Conservation (phyloP, 2,329 filamentous ascomycete species). For the Capronia coronata region DNA sequence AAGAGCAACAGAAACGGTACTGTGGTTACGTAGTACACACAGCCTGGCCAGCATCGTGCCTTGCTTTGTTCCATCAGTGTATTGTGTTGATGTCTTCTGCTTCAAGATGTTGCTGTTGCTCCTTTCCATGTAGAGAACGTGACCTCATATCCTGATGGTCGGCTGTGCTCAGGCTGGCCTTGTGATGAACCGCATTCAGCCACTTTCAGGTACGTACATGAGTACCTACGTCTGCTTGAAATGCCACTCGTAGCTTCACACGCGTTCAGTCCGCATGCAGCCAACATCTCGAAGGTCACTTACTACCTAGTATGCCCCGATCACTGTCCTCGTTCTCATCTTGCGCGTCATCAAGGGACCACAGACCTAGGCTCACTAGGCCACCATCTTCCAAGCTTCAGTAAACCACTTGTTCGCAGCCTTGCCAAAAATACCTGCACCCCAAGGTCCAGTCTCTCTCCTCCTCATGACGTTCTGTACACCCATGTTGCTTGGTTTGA, state of each 20-base stretch:
- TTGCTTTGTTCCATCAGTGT: background rate
- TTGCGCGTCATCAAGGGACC: too few species aligned
- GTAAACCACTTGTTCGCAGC: background rate
- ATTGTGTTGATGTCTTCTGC: too few species aligned
- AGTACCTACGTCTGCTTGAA: too few species aligned
- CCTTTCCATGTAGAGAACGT: conserved; percentile 5
- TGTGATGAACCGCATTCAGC: conserved; percentile 2
- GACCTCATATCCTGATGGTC: conserved; percentile 5
- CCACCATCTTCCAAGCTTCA: background rate
- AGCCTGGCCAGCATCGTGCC: background rate
- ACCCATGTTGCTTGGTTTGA: background rate
- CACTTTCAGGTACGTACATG: background rate
- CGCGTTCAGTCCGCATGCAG: too few species aligned
- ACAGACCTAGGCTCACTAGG: too few species aligned
- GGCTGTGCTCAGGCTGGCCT: background rate
- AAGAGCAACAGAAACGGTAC: background rate
- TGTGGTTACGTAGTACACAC: too few species aligned
- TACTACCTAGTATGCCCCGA: too few species aligned
- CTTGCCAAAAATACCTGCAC: background rate
- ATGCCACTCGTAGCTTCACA: too few species aligned
- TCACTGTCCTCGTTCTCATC: too few species aligned
- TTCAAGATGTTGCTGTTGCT: background rate
- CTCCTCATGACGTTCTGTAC: background rate
- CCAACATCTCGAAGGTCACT: too few species aligned
- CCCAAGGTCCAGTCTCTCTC: background rate